Evolutionary conservation across 2,329 filamentous ascomycete genomes (phyloP).

Genomic region (Hysterium pulicare): DNA sequence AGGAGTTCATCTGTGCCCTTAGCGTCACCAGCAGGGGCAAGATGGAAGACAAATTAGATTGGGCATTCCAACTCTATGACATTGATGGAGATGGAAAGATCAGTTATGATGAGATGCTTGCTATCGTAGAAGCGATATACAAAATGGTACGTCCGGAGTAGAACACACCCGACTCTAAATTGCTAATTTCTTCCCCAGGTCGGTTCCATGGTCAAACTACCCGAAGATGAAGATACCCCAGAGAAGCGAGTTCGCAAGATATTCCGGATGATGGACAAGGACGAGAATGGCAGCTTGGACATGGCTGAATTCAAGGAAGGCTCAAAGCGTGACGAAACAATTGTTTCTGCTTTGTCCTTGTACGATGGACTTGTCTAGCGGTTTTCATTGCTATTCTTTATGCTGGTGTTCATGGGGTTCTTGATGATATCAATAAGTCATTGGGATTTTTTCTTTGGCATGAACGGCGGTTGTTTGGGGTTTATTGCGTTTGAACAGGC

Average conservation of each 20-base stretch:
- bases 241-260: conserved; percentile 98
- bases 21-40: conserved; percentile 95
- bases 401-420: conserved; percentile 33
- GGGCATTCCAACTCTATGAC: conserved; percentile 99
- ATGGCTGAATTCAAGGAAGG: conserved; percentile 99
- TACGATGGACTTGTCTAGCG: conserved; percentile 88
- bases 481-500: conserved; percentile 29
- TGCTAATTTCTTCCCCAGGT: conserved; percentile 57
- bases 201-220: conserved; percentile 97
- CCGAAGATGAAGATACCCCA: conserved; percentile 97
- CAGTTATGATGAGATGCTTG: conserved; percentile 97
- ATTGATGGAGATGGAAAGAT: conserved; percentile 99
- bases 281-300: conserved; percentile 95
- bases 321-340: conserved; percentile 97
- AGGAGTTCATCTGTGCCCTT: conserved; percentile 97
- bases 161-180: background rate
- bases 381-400: conserved; percentile 19
- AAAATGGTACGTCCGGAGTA: conserved; percentile 72
- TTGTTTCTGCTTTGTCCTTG: conserved; percentile 91
- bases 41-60: conserved; percentile 99
- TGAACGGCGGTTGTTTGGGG: conserved; percentile 21
- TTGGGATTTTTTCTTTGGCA: conserved; percentile 32
- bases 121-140: conserved; percentile 98
- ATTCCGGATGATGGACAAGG: conserved; percentile 99
- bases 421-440: too few species aligned